phyloP scores from a whole-genome alignment of 768 basidiomycete genomes.

The Cystofilobasidium bisporidii region DNA sequence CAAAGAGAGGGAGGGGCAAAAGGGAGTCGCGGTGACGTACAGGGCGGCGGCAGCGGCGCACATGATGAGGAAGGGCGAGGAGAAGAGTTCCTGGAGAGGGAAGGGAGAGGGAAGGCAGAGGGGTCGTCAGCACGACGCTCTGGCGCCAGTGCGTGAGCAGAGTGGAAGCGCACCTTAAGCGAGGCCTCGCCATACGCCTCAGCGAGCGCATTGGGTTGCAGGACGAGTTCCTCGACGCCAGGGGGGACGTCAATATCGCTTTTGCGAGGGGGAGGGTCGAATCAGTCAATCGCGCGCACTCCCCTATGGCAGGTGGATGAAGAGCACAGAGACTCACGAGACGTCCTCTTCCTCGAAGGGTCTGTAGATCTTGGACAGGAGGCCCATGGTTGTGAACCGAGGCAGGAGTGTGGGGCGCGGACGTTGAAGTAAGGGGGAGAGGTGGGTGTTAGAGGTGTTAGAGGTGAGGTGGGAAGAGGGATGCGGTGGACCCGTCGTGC shows the following conservation, averaged over 20 bases:
- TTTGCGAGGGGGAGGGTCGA: too few relatives aligned
- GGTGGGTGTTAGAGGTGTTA: too few relatives aligned
- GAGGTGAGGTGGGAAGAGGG: too few relatives aligned
- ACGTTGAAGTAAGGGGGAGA: too few relatives aligned
- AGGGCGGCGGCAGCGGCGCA: not conserved
- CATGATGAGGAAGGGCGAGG: not conserved
- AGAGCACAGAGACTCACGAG: not conserved
- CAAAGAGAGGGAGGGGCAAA: too few relatives aligned
- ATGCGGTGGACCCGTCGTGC: too few relatives aligned
- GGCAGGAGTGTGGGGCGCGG: too few relatives aligned
- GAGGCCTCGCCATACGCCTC: constrained; percentile 2
- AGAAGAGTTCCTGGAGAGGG: not conserved
- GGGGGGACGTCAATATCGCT: not conserved
- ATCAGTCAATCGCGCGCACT: too few relatives aligned
- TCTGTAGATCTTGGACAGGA: not conserved
- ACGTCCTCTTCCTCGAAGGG: not conserved
- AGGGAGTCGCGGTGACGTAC: too few relatives aligned
- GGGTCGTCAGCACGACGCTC: too few relatives aligned
- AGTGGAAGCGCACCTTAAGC: not conserved
- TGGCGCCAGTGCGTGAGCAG: not conserved
- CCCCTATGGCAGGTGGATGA: too few relatives aligned
- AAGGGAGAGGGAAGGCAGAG: too few relatives aligned
- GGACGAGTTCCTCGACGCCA: constrained; percentile 3
- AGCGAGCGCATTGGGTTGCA: not conserved
- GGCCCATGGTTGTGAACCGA: not conserved